These are phyloP conservation scores for Fraxinus pennsylvanica DNA, from an alignment of 257 asterid species.

Conservation along the genomic window DNA sequence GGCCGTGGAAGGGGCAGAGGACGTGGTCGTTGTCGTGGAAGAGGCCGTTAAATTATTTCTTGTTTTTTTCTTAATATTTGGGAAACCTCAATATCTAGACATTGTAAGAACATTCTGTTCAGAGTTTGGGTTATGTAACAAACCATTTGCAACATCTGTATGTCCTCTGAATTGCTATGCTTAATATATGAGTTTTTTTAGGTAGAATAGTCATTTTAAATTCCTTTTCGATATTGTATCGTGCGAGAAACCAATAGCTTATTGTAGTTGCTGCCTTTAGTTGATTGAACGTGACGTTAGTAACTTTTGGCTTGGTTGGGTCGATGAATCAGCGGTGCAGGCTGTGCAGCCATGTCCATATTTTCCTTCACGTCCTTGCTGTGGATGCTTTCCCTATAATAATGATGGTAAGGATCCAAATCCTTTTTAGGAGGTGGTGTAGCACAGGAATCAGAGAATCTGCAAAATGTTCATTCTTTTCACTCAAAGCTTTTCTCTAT, in stretches of 20 bases:
- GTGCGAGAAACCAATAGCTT: too few relatives aligned
- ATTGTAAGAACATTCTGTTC: constrained; percentile 6
- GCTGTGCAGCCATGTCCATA: too few relatives aligned
- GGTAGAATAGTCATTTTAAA: background rate
- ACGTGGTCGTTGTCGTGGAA: constrained; percentile 66
- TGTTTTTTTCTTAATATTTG: constrained; percentile 25
- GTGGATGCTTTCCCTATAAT: too few relatives aligned
- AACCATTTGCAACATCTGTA: background rate
- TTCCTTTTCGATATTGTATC: too few relatives aligned
- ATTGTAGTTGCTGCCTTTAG: too few relatives aligned
- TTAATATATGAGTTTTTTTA: background rate
- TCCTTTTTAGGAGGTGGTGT: background rate
- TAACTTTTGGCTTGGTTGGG: too few relatives aligned
- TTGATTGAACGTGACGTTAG: too few relatives aligned
- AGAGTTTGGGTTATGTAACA: constrained; percentile 16
- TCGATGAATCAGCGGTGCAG: too few relatives aligned
- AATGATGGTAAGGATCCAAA: too few relatives aligned
- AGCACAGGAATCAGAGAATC: background rate
- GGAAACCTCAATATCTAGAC: constrained; percentile 27
- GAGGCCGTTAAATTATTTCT: constrained; percentile 51
- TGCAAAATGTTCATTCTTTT: too few relatives aligned
- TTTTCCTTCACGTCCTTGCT: too few relatives aligned
- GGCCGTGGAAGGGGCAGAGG: constrained; percentile 77
- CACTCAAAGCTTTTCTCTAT: background rate
- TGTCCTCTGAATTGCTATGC: background rate